phyloP scores from a whole-genome alignment of 768 basidiomycete genomes.

The Psilocybe sp. region DNA sequence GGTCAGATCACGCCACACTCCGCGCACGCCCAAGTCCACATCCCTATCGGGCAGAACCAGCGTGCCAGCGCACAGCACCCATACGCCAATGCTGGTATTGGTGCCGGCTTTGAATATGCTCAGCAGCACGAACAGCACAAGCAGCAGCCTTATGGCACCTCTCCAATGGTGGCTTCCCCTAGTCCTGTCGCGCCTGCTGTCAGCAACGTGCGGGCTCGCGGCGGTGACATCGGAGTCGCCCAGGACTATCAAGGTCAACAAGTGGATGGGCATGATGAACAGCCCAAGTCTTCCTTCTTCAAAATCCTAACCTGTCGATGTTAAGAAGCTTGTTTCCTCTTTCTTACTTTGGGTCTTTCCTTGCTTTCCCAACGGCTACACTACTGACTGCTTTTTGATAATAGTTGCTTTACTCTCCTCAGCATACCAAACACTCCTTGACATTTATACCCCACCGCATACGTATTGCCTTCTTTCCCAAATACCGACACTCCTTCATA shows the following conservation, averaged over 20 bases:
- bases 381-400: constrained; percentile 11
- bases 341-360: constrained; percentile 5
- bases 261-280: constrained; percentile 50
- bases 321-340: constrained; percentile 29
- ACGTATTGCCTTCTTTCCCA: constrained; percentile 7
- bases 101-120: constrained; percentile 57
- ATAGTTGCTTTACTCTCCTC: constrained; percentile 9
- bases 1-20: constrained; percentile 72
- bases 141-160: constrained; percentile 63
- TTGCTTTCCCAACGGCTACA: constrained; percentile 11
- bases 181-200: constrained; percentile 70
- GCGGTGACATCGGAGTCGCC: constrained; percentile 64
- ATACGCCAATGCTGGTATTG: constrained; percentile 59
- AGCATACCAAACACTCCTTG: constrained; percentile 18
- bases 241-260: constrained; percentile 53
- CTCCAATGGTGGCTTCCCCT: constrained; percentile 76
- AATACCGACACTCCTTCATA: constrained; percentile 22
- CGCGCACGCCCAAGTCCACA: constrained; percentile 70
- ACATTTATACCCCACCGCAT: constrained; percentile 13
- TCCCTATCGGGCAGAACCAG: constrained; percentile 58
- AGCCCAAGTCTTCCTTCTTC: constrained; percentile 41
- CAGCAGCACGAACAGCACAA: constrained; percentile 58
- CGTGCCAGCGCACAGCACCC: constrained; percentile 60
- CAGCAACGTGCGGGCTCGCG: constrained; percentile 68
- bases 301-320: constrained; percentile 79